These are phyloP conservation scores for Arachis stenosperma DNA, from an alignment of 306 rosid genomes.

Conservation along the genomic window DNA sequence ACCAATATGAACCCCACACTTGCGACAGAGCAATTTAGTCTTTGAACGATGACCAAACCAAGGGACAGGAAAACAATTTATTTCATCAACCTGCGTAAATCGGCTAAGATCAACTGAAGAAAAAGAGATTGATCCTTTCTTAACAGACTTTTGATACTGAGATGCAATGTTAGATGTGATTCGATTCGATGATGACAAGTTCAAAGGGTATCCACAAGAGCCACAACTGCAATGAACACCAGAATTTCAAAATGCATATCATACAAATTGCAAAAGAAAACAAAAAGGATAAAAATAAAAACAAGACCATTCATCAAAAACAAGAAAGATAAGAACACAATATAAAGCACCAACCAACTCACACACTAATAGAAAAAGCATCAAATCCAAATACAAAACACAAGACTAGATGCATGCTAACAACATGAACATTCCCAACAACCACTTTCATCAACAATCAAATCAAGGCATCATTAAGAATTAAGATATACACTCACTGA, in stretches of 20 bases:
- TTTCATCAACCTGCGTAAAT: slow-evolving; percentile 69
- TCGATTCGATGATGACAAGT: slow-evolving; percentile 60
- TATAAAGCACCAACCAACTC: not conserved
- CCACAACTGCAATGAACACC: slow-evolving; percentile 57
- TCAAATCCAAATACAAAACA: slow-evolving; percentile 13
- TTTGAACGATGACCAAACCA: slow-evolving; percentile 53
- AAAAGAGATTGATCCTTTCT: slow-evolving; percentile 60
- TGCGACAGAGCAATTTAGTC: slow-evolving; percentile 62
- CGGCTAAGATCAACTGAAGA: slow-evolving; percentile 64
- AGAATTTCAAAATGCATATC: slow-evolving; percentile 36
- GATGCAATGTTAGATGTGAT: slow-evolving; percentile 61
- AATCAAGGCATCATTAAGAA: not conserved
- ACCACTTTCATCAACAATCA: slow-evolving; percentile 11
- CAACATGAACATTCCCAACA: not conserved
- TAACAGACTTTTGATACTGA: slow-evolving; percentile 54
- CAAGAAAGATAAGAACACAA: slow-evolving; percentile 12
- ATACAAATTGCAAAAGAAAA: slow-evolving; percentile 5
- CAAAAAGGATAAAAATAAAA: not conserved
- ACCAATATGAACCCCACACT: slow-evolving; percentile 70
- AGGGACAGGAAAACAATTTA: slow-evolving; percentile 55
- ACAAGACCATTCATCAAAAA: not conserved
- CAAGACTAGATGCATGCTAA: slow-evolving; percentile 3
- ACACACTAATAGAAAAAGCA: not conserved
- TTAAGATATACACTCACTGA: not conserved
- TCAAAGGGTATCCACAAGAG: slow-evolving; percentile 72